Evolutionary conservation across 331 rosid genomes (phyloP), one percentile per base, ranked within the genome.

Genomic region (Rosa hybrid): DNA sequence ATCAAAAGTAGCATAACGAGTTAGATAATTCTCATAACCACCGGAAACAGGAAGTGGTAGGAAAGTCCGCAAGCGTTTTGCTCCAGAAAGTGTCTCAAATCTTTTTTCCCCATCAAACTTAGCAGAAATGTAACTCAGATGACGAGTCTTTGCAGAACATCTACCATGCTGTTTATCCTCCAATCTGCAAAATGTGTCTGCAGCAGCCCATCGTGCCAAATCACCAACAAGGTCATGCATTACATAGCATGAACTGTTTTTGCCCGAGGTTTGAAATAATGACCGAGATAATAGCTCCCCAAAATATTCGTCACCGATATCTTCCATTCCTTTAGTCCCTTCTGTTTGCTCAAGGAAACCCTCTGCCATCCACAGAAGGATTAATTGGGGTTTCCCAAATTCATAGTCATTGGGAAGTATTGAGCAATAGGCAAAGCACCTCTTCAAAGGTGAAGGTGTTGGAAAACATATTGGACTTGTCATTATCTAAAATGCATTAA

Each of bases 161-260:
- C 4, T 27, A 41, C 11, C 41, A 17, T 53, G 39, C 7, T 8
- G 21, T 5, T 17, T 17, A 8, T 45, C 62, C 4, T 18, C 79
- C 74, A 48, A 62, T 45, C 50, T 75, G 13, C 62, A 59, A 49
- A 30, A 80, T 17, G 2, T 39, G 12, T 70, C 45, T 44, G 23
- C 12, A 1, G 60, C 68, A 44, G 75, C 82, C 74, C 51, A 41
- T 17, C 12, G 53, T 42, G 77, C 82, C 59, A 45, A 57, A 27
- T 71, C 82, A 71, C 53, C 23, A 27, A 79, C 12, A 45, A 79
- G 72, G 67, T 71, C 82, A 71, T 71, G 82, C 82, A 79, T 57
- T 12, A 45, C 63, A 30, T 41, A 71, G 0, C 3, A 1, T 8
- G 10, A 45, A 11, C n/a, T 71, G 42, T 16, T 6, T 72, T 41